Evolutionary conservation across 2,329 filamentous ascomycete species (phyloP).

Genomic region (Aquanectria penicillioides): DNA sequence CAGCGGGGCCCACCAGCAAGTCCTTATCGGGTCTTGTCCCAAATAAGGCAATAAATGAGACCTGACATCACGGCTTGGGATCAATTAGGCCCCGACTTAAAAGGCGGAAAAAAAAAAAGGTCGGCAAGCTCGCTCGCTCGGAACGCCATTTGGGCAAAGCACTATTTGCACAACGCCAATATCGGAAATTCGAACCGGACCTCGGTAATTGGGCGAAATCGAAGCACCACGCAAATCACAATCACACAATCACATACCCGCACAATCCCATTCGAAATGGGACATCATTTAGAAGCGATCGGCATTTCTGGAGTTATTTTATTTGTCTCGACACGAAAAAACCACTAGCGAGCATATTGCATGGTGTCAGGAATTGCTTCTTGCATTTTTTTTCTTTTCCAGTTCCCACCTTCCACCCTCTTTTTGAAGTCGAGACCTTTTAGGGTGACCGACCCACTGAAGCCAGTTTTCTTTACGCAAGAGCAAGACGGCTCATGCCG

Average conservation of each 20-base stretch:
- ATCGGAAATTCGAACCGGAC: constrained; percentile 3
- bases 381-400: constrained; percentile 7
- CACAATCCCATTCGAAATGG: constrained; percentile 34
- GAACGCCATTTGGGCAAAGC: constrained; percentile 10
- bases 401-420: constrained; percentile 1
- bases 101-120: constrained; percentile 21
- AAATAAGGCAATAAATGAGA: constrained; percentile 13
- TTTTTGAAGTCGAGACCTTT: constrained; percentile 3
- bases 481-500: constrained; percentile 30
- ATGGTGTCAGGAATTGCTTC: constrained; percentile 33
- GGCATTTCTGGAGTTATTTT: constrained; percentile 37
- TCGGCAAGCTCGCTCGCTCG: constrained; percentile 8
- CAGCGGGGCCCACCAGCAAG: constrained; percentile 35
- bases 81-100: constrained; percentile 31
- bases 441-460: constrained; percentile 23
- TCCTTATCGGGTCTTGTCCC: constrained; percentile 20
- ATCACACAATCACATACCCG: constrained; percentile 18
- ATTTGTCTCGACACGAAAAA: constrained; percentile 21
- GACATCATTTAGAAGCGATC: constrained; percentile 38
- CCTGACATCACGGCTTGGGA: constrained; percentile 22
- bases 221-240: constrained; percentile 9
- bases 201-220: constrained; percentile 7
- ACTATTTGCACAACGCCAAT: background rate
- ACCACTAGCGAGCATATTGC: constrained; percentile 30
- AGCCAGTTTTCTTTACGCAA: constrained; percentile 13